Conservation (phyloP, 2,329 filamentous ascomycete genomes). For the Neofusicoccum sp. region DNA sequence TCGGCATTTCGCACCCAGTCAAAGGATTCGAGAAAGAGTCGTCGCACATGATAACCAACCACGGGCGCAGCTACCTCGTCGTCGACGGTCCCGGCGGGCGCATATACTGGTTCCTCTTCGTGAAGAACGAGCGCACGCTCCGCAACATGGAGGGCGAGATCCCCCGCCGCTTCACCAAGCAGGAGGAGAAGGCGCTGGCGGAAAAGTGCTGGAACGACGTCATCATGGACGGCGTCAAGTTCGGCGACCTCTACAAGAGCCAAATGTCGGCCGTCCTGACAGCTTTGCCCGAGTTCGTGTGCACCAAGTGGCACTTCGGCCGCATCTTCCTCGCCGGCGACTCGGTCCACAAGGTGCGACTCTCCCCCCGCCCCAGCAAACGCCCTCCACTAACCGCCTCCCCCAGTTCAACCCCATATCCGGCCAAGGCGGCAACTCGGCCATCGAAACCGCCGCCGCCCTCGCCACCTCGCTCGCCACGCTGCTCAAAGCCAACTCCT, state of each 20-base stretch:
- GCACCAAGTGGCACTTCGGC: slow-evolving; percentile 42
- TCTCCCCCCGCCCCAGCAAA: no score
- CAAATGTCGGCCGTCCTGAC: slow-evolving; percentile 29
- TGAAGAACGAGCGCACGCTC: slow-evolving; percentile 29
- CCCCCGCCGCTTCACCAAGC: slow-evolving; percentile 34
- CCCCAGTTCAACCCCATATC: slow-evolving; percentile 25
- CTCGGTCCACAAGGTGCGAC: slow-evolving; percentile 44
- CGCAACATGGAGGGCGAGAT: slow-evolving; percentile 25
- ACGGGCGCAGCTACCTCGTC: slow-evolving; percentile 25
- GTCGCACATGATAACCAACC: slow-evolving; percentile 20
- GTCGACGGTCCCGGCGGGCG: slow-evolving; percentile 25
- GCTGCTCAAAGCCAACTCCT: background rate
- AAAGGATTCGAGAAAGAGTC: background rate
- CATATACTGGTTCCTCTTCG: slow-evolving; percentile 31
- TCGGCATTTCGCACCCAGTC: background rate
- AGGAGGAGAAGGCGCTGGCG: slow-evolving; percentile 35
- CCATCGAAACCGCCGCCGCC: slow-evolving; percentile 27
- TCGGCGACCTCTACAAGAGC: slow-evolving; percentile 40
- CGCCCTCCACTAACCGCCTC: background rate
- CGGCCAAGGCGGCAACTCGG: slow-evolving; percentile 28
- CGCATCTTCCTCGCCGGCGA: slow-evolving; percentile 47
- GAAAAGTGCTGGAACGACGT: slow-evolving; percentile 30
- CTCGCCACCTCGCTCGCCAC: slow-evolving; percentile 19
- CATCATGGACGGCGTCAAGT: slow-evolving; percentile 32
- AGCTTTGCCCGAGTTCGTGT: slow-evolving; percentile 41